Conservation (phyloP, 345 rosid genomes). For the Excoecaria agallocha region DNA sequence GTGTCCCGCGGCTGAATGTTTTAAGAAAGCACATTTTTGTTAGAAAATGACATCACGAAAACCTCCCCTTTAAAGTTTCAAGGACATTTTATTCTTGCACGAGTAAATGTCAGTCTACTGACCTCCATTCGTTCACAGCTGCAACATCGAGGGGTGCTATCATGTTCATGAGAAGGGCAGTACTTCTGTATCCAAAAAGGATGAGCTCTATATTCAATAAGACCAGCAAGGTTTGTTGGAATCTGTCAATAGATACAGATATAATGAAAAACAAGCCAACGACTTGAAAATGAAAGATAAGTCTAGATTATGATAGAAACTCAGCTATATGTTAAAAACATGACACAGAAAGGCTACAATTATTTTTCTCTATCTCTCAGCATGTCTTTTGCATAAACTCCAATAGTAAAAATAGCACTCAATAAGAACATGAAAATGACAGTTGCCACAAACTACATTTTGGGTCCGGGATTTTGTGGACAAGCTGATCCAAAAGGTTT, state of each 20-base stretch:
- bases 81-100: neutral
- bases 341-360: neutral
- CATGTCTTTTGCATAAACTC: no score
- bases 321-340: slow-evolving; percentile 15
- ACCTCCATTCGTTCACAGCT: slow-evolving; percentile 43
- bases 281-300: neutral
- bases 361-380: neutral
- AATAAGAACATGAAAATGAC: no score
- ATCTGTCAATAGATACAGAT: slow-evolving; percentile 31
- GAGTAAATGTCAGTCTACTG: slow-evolving; percentile 29
- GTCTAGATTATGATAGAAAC: no score
- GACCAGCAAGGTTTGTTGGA: slow-evolving; percentile 34
- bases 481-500: no score
- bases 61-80: neutral
- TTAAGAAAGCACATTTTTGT: slow-evolving; percentile 10
- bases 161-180: slow-evolving; percentile 38
- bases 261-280: slow-evolving; percentile 27
- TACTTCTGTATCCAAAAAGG: slow-evolving; percentile 39
- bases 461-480: no score
- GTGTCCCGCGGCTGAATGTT: slow-evolving; percentile 28
- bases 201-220: slow-evolving; percentile 37
- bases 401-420: no score
- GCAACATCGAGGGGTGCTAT: slow-evolving; percentile 35
- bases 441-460: no score
- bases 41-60: neutral